Evolutionary conservation across 1,139 yeast genomes (phyloP), one percentile per base, ranked within the genome.

Genomic region (Yamadazyma triangularis): DNA sequence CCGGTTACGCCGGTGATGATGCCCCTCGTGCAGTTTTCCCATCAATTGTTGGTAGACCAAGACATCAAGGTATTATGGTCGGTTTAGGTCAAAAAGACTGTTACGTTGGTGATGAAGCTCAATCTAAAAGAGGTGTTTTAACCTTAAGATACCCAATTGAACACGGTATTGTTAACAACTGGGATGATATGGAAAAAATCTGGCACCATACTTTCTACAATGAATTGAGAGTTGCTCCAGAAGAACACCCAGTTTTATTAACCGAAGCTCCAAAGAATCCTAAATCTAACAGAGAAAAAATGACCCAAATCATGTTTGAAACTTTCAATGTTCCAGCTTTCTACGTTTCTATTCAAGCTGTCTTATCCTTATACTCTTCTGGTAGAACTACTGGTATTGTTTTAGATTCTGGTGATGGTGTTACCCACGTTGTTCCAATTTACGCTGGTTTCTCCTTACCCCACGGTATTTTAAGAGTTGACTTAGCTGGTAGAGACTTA

Each of bases 1-100:
- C 97, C 93, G 98, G 98, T 75, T 91, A 89, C 69, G 98, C 98
- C 79, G 98, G 98, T 76, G 98, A 91, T 65, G 98, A 91, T 74
- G 97, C 98, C 49, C 98, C 98, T 65, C 86, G 96, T 73, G 98
- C 98, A 58, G 98, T 91, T 56, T 91, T 91, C 89, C 98, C 98
- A 60, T 91, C 98, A 45, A 91, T 91, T 63, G 98, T 91, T 51
- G 98, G 98, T 74, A 93, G 98, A 77, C 97, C 98, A 76, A 91
- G 96, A 82, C 98, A 91, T 70, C 97, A 91, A 73, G 98, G 97
- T 81, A 89, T 88, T 71, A 83, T 83, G 91, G 97, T 89, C 53
- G 98, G 98, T 70, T 89, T 91, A 96, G 96, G 96, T 66, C 97
- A 91, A 77, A 91, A 91, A 77, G 98, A 91, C 76, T 91, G 97